Evolutionary conservation across 1,284 basidiomycete species (phyloP).

Genomic region (Ceratobasidium sp.): DNA sequence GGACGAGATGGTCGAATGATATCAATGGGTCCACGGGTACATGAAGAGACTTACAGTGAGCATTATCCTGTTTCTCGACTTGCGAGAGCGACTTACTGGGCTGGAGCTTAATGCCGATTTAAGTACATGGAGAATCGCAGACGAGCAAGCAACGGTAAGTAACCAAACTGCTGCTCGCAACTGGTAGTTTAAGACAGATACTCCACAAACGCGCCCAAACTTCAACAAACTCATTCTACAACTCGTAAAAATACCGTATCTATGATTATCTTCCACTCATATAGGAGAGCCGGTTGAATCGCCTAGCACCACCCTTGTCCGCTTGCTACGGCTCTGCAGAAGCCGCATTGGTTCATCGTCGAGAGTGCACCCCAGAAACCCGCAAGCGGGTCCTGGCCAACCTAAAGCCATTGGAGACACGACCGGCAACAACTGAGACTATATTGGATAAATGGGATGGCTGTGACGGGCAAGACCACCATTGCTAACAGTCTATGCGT

Average conservation of each 20-base stretch:
- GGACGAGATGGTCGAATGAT: not conserved
- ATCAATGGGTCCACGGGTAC: not conserved
- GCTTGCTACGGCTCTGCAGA: conserved; percentile 10
- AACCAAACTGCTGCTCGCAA: too few species aligned
- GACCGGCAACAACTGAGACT: not conserved
- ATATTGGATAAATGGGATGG: conserved; percentile 32
- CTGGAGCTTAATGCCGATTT: not conserved
- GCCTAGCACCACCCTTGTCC: not conserved
- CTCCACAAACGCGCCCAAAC: too few species aligned
- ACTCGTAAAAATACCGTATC: not conserved
- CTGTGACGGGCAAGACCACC: conserved; percentile 12
- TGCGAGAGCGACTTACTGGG: not conserved
- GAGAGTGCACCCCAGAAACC: not conserved
- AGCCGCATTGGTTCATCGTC: not conserved
- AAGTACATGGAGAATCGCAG: not conserved
- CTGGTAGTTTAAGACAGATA: too few species aligned
- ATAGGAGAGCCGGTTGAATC: not conserved
- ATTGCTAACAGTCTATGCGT: conserved; percentile 5
- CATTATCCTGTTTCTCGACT: not conserved
- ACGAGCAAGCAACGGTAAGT: not conserved
- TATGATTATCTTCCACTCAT: not conserved
- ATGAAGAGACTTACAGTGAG: not conserved
- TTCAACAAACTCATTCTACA: not conserved
- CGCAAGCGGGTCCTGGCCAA: not conserved
- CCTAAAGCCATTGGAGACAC: not conserved